Base-by-base conservation (phyloP, 2,329 filamentous ascomycete species). In the Ophiostoma ips region DNA sequence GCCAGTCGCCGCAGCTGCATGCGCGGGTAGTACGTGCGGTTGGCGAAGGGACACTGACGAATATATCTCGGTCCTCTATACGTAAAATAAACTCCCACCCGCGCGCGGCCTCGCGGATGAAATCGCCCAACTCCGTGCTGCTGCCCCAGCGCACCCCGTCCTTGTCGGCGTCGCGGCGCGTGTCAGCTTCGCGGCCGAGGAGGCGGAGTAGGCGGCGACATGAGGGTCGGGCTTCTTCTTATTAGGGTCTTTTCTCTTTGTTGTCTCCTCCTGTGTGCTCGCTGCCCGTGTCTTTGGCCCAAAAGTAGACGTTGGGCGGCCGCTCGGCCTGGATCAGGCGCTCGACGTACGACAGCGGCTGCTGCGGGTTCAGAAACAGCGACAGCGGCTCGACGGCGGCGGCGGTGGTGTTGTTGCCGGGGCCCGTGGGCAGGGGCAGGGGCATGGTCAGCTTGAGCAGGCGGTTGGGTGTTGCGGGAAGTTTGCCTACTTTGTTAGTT, bases 41-140 rank as follows among this genome's bases (percentile, higher is more conserved):
- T 88, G 53, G 81, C 79, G 72, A 95, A 95, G 89, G 89, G 10
- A 95, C 88, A 0, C 79, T 81, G 7, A 95, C 82, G 15, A 79
- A 76, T 57, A 95, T 82, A 57, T 87, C 79, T 56, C 51, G 37
- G 2, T 11, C 86, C 61, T 94, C 84, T 51, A 95, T 86, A 49
- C 83, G 78, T 40, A 95, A 80, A 3, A 83, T 79, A 61, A 95
- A 95, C 61, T 94, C 87, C 50, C 85, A 79, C 0, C 85, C 86
- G 3, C 86, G 73, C 0, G 88, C 86, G 0, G 89, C 88, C 61
- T 95, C 89, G 9, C 87, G 80, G 56, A 95, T 92, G 61, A 95
- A 95, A 66, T 95, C 89, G 10, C 89, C 89, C 31, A 95, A 84
- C 62, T 95, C 89, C 1, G 89, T 95, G 30, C 82, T 86, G 38